Evolutionary conservation across 2,329 filamentous ascomycete species (phyloP).

Genomic region (Aspergillus sp.): DNA sequence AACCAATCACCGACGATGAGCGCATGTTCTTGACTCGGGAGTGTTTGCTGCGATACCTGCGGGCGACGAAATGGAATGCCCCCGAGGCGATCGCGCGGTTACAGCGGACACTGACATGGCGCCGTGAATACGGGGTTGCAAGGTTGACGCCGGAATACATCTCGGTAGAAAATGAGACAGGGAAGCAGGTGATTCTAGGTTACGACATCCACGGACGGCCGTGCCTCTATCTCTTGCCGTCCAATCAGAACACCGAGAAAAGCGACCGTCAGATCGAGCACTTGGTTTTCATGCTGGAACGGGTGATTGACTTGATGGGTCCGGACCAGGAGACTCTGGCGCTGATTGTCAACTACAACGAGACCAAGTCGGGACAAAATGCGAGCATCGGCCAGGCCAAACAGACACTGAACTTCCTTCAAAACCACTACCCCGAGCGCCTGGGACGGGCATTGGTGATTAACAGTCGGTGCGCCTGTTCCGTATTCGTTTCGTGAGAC

Average conservation of each 20-base stretch:
- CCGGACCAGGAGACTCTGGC: conserved; percentile 82
- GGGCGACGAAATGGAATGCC: conserved; percentile 87
- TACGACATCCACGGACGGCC: conserved; percentile 84
- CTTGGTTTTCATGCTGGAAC: conserved; percentile 93
- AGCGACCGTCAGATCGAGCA: conserved; percentile 88
- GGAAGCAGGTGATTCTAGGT: conserved; percentile 87
- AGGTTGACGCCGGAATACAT: conserved; percentile 78
- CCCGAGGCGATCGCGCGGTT: conserved; percentile 76
- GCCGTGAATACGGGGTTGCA: conserved; percentile 82
- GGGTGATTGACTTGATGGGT: conserved; percentile 82
- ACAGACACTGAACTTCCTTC: conserved; percentile 85
- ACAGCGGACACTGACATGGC: conserved; percentile 78
- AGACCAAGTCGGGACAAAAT: conserved; percentile 71
- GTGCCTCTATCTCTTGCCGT: conserved; percentile 86
- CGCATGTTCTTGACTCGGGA: conserved; percentile 89
- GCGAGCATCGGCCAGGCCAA: conserved; percentile 74
- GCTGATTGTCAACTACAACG: conserved; percentile 88
- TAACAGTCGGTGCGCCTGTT: conserved; percentile 61
- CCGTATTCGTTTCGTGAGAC: conserved; percentile 9
- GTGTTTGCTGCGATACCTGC: conserved; percentile 87
- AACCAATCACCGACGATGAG: conserved; percentile 74
- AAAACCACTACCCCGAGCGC: conserved; percentile 93
- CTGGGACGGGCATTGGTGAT: conserved; percentile 85
- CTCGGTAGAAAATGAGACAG: conserved; percentile 90
- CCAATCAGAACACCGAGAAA: conserved; percentile 86